Evolutionary conservation across 257 asterid species (phyloP), one percentile per base, ranked within the genome.

Genomic region (Ajuga chamaepitys): DNA sequence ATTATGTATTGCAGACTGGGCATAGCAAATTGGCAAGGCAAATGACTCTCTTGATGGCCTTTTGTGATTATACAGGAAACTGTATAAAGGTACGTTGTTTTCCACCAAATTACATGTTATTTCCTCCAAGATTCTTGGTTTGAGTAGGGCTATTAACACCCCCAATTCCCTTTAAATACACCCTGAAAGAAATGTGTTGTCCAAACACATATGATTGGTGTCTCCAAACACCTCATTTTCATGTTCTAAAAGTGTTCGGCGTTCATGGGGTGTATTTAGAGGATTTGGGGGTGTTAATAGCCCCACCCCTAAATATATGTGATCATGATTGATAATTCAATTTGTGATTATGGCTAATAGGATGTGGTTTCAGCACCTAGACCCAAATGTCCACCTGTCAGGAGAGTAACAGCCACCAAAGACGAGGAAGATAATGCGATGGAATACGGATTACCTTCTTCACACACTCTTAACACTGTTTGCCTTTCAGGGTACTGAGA

Each of bases 11-110:
- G 68, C 74, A 93, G 97, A 88, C 90, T 64, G 96, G 99, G 70
- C 97, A 94, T 78, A 73, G 85, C 81, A 90, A 84, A 83, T 79
- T 94, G 81, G 97, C 96, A 74, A 80, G 97, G 78, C 99, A 89
- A 76, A 88, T 94, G 93, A 94, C 97, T 7, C 90, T 93, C 71
- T 79, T 93, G 82, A 87, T 93, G 70, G 89, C 95, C 40, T 89
- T 83, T 18, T 93, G 99, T 66, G 99, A 93, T 76, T 93, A 87
- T 70, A 44, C 64, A 16, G 97, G 96, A n/a, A 93, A 93, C 79
- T 81, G 90, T 69, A 75, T 86, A 72, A 78, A 82, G 84, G 87
- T 81, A 67, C 40, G 24, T 56, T 34, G 24, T 4, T 32, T 8
- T 56, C 44, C 74, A 28, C 22, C 24, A 42, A 66, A 11, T 48